Conservation (phyloP, 169 alveolate species). For the Eimeria necatrix region DNA sequence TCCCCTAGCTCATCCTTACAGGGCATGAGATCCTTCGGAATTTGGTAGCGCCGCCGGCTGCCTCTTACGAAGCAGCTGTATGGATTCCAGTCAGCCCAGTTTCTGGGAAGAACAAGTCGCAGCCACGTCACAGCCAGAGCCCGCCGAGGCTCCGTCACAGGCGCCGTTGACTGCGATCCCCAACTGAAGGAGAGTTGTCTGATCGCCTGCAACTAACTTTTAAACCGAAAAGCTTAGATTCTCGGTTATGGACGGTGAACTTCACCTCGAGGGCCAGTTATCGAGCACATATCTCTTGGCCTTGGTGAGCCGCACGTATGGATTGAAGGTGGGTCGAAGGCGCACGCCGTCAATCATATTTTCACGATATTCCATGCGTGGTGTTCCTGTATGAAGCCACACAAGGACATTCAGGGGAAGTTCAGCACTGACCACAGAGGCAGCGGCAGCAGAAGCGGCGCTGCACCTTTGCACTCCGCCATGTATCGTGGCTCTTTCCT, state of each 20-base stretch:
- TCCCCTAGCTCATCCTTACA: constrained; percentile 93
- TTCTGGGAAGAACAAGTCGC: constrained; percentile 80
- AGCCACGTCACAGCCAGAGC: no score
- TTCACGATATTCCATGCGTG: constrained; percentile 90
- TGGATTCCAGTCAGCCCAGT: constrained; percentile 92
- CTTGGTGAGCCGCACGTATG: constrained; percentile 90
- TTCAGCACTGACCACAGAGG: background rate
- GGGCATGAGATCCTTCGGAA: constrained; percentile 89
- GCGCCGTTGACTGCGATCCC: no score
- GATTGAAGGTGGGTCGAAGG: constrained; percentile 91
- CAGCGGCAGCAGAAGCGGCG: background rate
- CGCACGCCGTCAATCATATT: constrained; percentile 90
- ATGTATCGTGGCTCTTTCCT: constrained; percentile 89
- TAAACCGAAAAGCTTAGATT: background rate
- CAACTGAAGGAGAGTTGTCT: no score
- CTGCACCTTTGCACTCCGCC: constrained; percentile 83
- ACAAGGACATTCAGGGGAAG: background rate
- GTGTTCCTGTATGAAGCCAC: constrained; percentile 87
- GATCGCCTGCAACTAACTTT: background rate
- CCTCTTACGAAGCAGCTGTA: constrained; percentile 88
- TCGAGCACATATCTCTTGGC: constrained; percentile 91
- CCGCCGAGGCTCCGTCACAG: no score
- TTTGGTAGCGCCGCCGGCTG: constrained; percentile 88
- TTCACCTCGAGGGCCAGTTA: constrained; percentile 93
- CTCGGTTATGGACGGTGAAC: background rate